Evolutionary conservation across 371 early-diverging fungal genomes (phyloP).

Genomic region (Actinomucor elegans): DNA sequence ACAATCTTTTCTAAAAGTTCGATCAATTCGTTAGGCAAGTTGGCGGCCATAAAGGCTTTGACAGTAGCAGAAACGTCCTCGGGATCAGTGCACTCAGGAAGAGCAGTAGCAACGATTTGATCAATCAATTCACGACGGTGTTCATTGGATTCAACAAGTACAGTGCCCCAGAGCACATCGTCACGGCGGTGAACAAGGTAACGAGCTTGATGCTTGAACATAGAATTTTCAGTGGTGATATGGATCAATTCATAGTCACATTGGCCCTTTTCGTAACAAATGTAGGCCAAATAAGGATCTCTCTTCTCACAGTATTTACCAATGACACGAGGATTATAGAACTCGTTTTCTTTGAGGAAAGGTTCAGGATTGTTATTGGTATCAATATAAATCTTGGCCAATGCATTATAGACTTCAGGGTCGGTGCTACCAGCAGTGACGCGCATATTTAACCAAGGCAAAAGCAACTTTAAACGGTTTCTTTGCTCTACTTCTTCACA

Average conservation of each 20-base stretch:
- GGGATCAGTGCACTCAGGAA: slow-evolving; percentile 93
- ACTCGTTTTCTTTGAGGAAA: slow-evolving; percentile 91
- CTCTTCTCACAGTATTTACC: slow-evolving; percentile 98
- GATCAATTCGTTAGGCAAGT: slow-evolving; percentile 93
- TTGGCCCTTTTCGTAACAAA: slow-evolving; percentile 93
- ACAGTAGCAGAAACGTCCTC: slow-evolving; percentile 97
- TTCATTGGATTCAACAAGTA: slow-evolving; percentile 76
- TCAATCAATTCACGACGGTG: slow-evolving; percentile 90
- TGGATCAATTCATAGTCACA: slow-evolving; percentile 92
- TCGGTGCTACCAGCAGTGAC: slow-evolving; percentile 87
- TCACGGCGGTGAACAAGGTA: slow-evolving; percentile 93
- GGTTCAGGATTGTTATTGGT: slow-evolving; percentile 97
- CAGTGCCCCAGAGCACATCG: slow-evolving; percentile 82
- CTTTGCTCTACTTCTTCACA: slow-evolving; percentile 93
- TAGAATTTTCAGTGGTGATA: slow-evolving; percentile 94
- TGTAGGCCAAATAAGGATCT: slow-evolving; percentile 94
- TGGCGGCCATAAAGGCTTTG: slow-evolving; percentile 97
- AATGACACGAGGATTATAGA: slow-evolving; percentile 86
- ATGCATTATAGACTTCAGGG: slow-evolving; percentile 89
- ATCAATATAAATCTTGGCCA: slow-evolving; percentile 98
- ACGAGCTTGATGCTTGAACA: slow-evolving; percentile 98
- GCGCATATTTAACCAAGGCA: slow-evolving; percentile 90
- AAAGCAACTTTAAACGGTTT: slow-evolving; percentile 92
- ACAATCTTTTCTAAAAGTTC: slow-evolving; percentile 96
- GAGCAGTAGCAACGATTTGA: slow-evolving; percentile 87